These are phyloP conservation scores for Yarrowia divulgata DNA, from an alignment of 805 yeast genomes.

Conservation along the genomic window DNA sequence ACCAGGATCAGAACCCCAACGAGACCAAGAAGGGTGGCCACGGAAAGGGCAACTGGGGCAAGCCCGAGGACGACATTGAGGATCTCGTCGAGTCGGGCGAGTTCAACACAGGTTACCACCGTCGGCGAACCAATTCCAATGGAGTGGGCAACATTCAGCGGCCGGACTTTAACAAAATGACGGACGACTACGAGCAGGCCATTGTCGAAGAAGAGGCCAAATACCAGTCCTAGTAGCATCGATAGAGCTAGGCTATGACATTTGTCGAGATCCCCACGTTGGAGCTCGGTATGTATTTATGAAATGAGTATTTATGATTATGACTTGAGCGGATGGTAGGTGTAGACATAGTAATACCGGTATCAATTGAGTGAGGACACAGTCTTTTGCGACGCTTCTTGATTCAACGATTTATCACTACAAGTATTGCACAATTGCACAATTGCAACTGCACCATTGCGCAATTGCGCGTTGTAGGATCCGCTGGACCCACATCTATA, in stretches of 20 bases:
- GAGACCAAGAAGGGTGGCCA: constrained; percentile 83
- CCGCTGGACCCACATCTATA: too few relatives aligned
- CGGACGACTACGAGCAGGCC: constrained; percentile 39
- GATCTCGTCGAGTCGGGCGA: constrained; percentile 68
- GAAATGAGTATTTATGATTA: constrained; percentile 32
- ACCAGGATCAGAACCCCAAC: constrained; percentile 71
- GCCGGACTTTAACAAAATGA: constrained; percentile 29
- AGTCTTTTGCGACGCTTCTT: too few relatives aligned
- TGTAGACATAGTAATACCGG: too few relatives aligned
- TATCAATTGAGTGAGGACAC: too few relatives aligned
- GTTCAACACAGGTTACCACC: constrained; percentile 52
- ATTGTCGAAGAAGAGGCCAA: constrained; percentile 35
- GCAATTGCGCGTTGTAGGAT: too few relatives aligned
- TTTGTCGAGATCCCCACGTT: background rate
- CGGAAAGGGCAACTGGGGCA: constrained; percentile 90
- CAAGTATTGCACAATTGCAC: too few relatives aligned
- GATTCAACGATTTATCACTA: too few relatives aligned
- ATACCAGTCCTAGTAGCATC: constrained; percentile 28
- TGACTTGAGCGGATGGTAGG: background rate
- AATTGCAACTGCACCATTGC: too few relatives aligned
- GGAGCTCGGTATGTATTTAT: constrained; percentile 1
- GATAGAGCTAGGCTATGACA: constrained; percentile 18
- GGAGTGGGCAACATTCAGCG: constrained; percentile 33
- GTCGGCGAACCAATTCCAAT: constrained; percentile 51
- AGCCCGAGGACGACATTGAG: constrained; percentile 68